Evolutionary conservation across 768 basidiomycete genomes (phyloP).

Genomic region (Piloderma croceum): DNA sequence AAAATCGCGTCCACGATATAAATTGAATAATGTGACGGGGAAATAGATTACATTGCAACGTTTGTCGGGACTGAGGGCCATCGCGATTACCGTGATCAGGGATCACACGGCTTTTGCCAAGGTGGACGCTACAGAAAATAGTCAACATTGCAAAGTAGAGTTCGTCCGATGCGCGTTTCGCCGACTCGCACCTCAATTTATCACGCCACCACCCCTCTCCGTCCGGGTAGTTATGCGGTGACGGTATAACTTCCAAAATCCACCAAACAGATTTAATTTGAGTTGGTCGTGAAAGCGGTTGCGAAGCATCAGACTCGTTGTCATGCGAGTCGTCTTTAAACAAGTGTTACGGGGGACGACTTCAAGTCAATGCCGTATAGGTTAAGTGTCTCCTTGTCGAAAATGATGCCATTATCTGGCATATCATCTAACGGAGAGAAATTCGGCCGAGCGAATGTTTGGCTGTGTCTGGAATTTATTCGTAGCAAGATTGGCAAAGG

Average conservation of each 20-base stretch:
- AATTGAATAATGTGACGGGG: too few species aligned
- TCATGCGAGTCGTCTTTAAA: slow-evolving; percentile 18
- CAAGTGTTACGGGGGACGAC: slow-evolving; percentile 9
- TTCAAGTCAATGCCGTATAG: slow-evolving; percentile 4
- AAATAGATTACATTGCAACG: too few species aligned
- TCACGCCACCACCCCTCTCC: slow-evolving; percentile 46
- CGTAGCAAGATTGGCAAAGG: background rate
- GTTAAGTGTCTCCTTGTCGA: slow-evolving; percentile 45
- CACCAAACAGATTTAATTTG: slow-evolving; percentile 48
- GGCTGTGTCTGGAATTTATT: slow-evolving; percentile 39
- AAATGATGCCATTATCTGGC: slow-evolving; percentile 56
- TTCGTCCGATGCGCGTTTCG: background rate
- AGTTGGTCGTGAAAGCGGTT: slow-evolving; percentile 53
- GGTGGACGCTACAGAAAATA: slow-evolving; percentile 22
- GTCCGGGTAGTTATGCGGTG: slow-evolving; percentile 53
- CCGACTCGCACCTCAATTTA: slow-evolving; percentile 45
- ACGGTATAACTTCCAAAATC: slow-evolving; percentile 65
- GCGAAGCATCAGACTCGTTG: slow-evolving; percentile 35
- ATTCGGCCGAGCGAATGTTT: slow-evolving; percentile 48
- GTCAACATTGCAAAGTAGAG: background rate
- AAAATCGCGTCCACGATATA: too few species aligned
- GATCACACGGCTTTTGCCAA: slow-evolving; percentile 36
- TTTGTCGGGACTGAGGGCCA: slow-evolving; percentile 56
- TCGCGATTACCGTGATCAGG: slow-evolving; percentile 15
- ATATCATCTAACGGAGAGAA: slow-evolving; percentile 75